Evolutionary conservation across 2,329 filamentous ascomycete species (phyloP), one percentile per base, ranked within the genome.

Genomic region (Fusarium armeniacum): DNA sequence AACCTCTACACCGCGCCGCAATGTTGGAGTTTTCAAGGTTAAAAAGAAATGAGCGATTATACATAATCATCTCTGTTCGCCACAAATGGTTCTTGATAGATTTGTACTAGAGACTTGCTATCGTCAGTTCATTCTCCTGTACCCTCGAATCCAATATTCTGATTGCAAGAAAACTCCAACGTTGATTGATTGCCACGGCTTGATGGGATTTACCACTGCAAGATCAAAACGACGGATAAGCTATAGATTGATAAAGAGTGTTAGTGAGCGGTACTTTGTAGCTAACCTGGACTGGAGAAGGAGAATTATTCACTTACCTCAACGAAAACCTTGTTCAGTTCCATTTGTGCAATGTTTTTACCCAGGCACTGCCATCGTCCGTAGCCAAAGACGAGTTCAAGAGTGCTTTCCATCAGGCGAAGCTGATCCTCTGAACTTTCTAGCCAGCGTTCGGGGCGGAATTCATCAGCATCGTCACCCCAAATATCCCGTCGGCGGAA

Each of bases 331-430:
- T 80, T 79, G 49, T 81, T 80, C 51, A 82, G 30, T 67, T 83
- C 80, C 69, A 83, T 78, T 9, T 77, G 45, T 2, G 81, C 80
- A 18, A 83, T 74, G 0, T 75, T 76, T 6, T 77, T 76, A 1
- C 82, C 81, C 9, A 82, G 62, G 38, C 82, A 83, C 36, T 76
- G 74, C 75, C 78, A 82, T 10, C 76, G 56, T 0, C 82, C 81
- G 28, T 79, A 77, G 2, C 80, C 76, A 55, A 83, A 83, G 0
- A 81, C 72, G 7, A 82, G 58, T 9, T 83, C 81, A 16, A 80
- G 58, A 1, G 77, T 77, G n/a, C 70, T 72, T 59, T 82, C 79
- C 79, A 80, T 82, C 28, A 67, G 61, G 7, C 59, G 75, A 3
- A 76, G 56, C 38, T 74, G 76, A 18, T 80, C 80, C 0, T 71